Percentiles rank a stretch among this genome's conserved stretches.
These are phyloP conservation scores for Neurospora sp. DNA, from an alignment of 495 filamentous ascomycete species.

Conservation along the genomic window DNA sequence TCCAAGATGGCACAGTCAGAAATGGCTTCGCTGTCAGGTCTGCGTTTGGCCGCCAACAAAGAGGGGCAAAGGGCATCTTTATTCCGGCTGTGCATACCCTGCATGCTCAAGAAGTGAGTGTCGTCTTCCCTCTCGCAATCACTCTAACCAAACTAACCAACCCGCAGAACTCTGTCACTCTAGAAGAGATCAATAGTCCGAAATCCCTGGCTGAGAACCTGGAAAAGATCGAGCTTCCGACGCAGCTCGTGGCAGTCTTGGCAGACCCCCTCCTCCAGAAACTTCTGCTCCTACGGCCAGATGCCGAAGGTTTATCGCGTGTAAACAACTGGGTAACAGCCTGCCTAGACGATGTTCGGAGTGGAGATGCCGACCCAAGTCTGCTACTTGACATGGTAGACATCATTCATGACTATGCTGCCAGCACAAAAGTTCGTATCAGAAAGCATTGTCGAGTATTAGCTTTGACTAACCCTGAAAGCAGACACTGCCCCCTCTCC, in stretches of 20 bases:
- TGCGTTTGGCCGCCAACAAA: slow-evolving; percentile 35
- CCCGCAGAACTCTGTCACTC: slow-evolving; percentile 48
- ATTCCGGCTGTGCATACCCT: slow-evolving; percentile 68
- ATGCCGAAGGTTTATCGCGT: slow-evolving; percentile 43
- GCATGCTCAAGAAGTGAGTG: slow-evolving; percentile 51
- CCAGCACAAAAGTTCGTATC: slow-evolving; percentile 50
- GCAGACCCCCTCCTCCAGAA: slow-evolving; percentile 72
- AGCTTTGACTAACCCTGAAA: background rate
- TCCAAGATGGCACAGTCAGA: slow-evolving; percentile 18
- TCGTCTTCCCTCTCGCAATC: slow-evolving; percentile 7
- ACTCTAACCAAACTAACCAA: background rate
- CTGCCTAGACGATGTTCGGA: slow-evolving; percentile 49
- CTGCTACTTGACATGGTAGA: slow-evolving; percentile 47
- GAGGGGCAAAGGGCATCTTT: slow-evolving; percentile 27
- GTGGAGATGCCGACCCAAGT: slow-evolving; percentile 37
- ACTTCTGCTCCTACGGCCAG: slow-evolving; percentile 54
- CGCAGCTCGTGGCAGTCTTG: slow-evolving; percentile 67
- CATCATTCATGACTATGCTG: slow-evolving; percentile 48
- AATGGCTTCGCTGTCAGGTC: slow-evolving; percentile 45
- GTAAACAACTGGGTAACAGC: slow-evolving; percentile 57
- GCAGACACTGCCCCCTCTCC: slow-evolving; percentile 51
- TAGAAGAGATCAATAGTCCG: slow-evolving; percentile 70
- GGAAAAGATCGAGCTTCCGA: slow-evolving; percentile 71
- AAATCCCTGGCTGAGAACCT: slow-evolving; percentile 64
- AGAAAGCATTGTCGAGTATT: background rate